These are phyloP conservation scores for Oryza glaberrima DNA, from an alignment of 176 grass and related monocot species.

Conservation along the genomic window DNA sequence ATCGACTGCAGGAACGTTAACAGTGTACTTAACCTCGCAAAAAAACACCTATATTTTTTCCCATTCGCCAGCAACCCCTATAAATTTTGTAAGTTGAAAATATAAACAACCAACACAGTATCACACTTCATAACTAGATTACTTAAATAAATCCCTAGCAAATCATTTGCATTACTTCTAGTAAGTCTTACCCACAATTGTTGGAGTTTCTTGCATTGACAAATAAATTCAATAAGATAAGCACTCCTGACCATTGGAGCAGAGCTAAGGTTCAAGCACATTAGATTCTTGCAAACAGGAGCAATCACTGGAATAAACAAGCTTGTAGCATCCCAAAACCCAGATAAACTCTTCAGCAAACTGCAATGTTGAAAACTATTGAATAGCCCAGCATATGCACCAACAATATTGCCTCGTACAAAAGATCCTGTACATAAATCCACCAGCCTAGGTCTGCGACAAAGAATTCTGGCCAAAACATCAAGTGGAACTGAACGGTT, in stretches of 20 bases:
- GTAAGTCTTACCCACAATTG: constrained; percentile 63
- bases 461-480: constrained; percentile 63
- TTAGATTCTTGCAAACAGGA: constrained; percentile 55
- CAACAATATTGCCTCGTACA: constrained; percentile 41
- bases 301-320: constrained; percentile 33
- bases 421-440: constrained; percentile 75
- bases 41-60: background rate
- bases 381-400: constrained; percentile 35
- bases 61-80: background rate
- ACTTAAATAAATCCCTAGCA: constrained; percentile 7
- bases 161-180: constrained; percentile 6
- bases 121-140: constrained; percentile 19
- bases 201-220: constrained; percentile 56
- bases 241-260: constrained; percentile 39
- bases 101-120: constrained; percentile 22
- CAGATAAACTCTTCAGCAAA: constrained; percentile 68
- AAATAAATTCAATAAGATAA: constrained; percentile 58
- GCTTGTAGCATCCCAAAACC: constrained; percentile 64
- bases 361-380: constrained; percentile 47
- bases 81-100: constrained; percentile 23
- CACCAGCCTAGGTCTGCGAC: constrained; percentile 52
- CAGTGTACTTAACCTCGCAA: background rate
- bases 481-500: constrained; percentile 63
- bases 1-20: background rate
- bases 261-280: constrained; percentile 69